Conservation (phyloP, 2,329 filamentous ascomycete species). For the Penicillium sp. region DNA sequence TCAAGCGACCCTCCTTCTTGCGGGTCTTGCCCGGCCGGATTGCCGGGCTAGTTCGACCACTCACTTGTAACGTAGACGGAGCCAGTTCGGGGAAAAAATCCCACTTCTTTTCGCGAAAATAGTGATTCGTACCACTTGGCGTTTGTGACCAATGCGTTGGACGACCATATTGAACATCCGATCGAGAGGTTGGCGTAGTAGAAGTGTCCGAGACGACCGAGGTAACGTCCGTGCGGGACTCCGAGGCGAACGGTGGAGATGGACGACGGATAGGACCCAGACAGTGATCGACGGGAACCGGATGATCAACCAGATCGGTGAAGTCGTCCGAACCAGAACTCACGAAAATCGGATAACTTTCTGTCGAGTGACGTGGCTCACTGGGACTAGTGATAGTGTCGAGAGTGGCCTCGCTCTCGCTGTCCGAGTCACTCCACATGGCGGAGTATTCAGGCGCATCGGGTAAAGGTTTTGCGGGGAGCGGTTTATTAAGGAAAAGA, state of each 20-base stretch:
- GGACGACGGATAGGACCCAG: slow-evolving; percentile 11
- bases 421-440: slow-evolving; percentile 27
- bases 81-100: slow-evolving; percentile 39
- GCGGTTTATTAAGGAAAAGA: slow-evolving; percentile 29
- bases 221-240: slow-evolving; percentile 12
- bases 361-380: slow-evolving; percentile 22
- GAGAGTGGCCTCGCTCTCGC: slow-evolving; percentile 20
- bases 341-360: slow-evolving; percentile 32
- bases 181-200: slow-evolving; percentile 13
- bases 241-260: slow-evolving; percentile 8
- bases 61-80: slow-evolving; percentile 21
- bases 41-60: slow-evolving; percentile 8
- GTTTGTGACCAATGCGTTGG: slow-evolving; percentile 19
- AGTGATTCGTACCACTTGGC: slow-evolving; percentile 29
- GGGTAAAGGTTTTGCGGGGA: slow-evolving; percentile 26
- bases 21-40: slow-evolving; percentile 12
- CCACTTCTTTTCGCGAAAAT: slow-evolving; percentile 40
- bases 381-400: slow-evolving; percentile 22
- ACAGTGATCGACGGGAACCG: slow-evolving; percentile 15
- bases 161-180: slow-evolving; percentile 25
- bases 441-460: slow-evolving; percentile 17
- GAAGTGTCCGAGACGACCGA: slow-evolving; percentile 6
- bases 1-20: slow-evolving; percentile 23
- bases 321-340: slow-evolving; percentile 27
- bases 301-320: slow-evolving; percentile 23